Evolutionary conservation across 345 rosid species (phyloP), one percentile per base, ranked within the genome.

Genomic region (Populus ilicifolia): DNA sequence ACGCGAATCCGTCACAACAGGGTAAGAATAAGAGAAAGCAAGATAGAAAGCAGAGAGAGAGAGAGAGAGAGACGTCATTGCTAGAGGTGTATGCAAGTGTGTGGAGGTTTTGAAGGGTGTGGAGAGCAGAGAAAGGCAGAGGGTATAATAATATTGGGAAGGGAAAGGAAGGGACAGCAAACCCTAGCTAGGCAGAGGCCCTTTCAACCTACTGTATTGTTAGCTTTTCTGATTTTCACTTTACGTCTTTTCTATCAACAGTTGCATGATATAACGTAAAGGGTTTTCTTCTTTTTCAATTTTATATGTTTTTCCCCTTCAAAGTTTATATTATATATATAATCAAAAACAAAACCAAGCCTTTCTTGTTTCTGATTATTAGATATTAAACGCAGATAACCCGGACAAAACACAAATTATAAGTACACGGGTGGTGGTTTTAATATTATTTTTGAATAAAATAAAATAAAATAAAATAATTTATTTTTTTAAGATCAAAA

Each of bases 1-100:
- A 59, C 64, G 64, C 76, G 79, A 79, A 69, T 77, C 81, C 72
- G 41, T 82, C 79, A 79, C 69, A 52, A 27, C 81, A 67, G 80
- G 80, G 74, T 75, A 72, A 73, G 84, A 80, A 78, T 69, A 78
- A 75, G 75, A 82, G 66, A 44, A 50, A 63, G 27, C 12, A 48
- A 73, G 27, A 16, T 8, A 11, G 54, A 75, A 36, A 50, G 18
- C 39, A 0, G 50, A 3, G 59, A 21, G 61, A 54, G 61, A 52
- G 59, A 50, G 61, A 35, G 30, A 2, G 17, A 56, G 27, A 16
- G 25, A 68, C 46, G 67, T 21, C 62, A 75, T 52, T 20, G 8
- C 17, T 1, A 41, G 46, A 43, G 46, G 52, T 14, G 18, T 46
- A 46, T 46, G 52, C 5, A 14, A 0, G 1, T 46, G 52, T 46